Percentiles rank a stretch among this genome's conserved stretches.
Evolutionary conservation across 2,329 filamentous ascomycete genomes (phyloP).

Genomic region (Alternaria brassicicola): DNA sequence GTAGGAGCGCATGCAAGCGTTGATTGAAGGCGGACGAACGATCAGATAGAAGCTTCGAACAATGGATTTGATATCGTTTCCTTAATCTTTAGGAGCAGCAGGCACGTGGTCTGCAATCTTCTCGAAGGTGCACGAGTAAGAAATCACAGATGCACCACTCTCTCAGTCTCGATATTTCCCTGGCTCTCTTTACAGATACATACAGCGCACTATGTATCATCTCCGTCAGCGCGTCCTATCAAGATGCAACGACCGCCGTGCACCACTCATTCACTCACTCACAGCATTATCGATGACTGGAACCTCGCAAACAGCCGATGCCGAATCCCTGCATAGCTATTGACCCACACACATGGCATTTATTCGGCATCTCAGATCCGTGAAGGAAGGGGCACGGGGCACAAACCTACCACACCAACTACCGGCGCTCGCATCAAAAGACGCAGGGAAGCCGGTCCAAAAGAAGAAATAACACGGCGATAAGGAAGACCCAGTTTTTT

Average conservation of each 20-base stretch:
- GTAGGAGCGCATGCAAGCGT: not conserved
- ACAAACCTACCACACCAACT: conserved; percentile 1
- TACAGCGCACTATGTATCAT: not conserved
- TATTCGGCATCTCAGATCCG: conserved; percentile 12
- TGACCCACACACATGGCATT: conserved; percentile 15
- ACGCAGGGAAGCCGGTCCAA: conserved; percentile 1
- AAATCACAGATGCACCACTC: not conserved
- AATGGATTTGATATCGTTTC: not conserved
- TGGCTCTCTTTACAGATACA: not conserved
- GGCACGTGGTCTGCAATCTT: not conserved
- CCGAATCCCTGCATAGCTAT: not conserved
- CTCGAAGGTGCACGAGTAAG: not conserved
- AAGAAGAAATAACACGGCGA: not conserved
- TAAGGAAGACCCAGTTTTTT: conserved; percentile 3
- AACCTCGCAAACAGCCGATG: conserved; percentile 1
- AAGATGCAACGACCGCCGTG: not conserved
- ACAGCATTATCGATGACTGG: not conserved
- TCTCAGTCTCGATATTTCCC: not conserved
- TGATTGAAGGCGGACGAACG: not conserved
- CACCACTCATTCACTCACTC: not conserved
- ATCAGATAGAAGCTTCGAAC: not conserved
- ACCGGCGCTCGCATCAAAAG: not conserved
- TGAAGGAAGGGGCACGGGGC: conserved; percentile 2
- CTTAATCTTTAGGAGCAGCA: not conserved
- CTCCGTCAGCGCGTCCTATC: not conserved